Conservation (phyloP, 345 rosid species). For the Hibiscus mutabilis region DNA sequence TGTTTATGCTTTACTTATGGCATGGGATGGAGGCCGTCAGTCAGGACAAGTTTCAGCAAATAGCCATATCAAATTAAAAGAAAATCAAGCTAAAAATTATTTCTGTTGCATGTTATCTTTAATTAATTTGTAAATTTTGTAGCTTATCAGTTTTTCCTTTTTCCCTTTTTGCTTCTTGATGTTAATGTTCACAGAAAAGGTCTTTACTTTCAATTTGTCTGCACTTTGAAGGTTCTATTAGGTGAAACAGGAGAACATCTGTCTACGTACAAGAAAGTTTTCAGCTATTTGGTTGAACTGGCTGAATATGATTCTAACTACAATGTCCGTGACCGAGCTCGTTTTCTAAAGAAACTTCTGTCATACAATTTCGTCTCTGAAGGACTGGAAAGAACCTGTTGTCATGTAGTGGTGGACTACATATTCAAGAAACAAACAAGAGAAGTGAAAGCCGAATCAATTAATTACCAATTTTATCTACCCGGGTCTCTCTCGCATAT, state of each 20-base stretch:
- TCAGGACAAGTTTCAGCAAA: background rate
- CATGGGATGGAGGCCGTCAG: background rate
- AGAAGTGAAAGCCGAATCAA: slow-evolving; percentile 29
- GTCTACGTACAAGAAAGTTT: slow-evolving; percentile 38
- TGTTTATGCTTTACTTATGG: background rate
- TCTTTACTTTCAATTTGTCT: background rate
- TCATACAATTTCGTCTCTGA: slow-evolving; percentile 30
- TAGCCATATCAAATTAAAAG: background rate
- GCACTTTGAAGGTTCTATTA: slow-evolving; percentile 45
- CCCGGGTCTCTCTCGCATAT: slow-evolving; percentile 97
- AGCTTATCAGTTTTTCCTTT: slow-evolving; percentile 8
- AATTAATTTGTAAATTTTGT: background rate
- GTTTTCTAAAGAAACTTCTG: slow-evolving; percentile 54
- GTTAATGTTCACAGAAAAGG: slow-evolving; percentile 9
- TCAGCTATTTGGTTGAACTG: slow-evolving; percentile 72
- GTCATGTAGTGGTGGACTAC: slow-evolving; percentile 38
- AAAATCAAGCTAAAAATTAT: slow-evolving; percentile 1
- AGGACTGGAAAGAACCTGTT: slow-evolving; percentile 28
- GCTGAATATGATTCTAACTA: slow-evolving; percentile 74
- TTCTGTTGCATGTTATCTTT: slow-evolving; percentile 3
- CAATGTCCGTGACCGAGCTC: slow-evolving; percentile 92
- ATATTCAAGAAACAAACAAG: slow-evolving; percentile 50
- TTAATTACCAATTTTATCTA: slow-evolving; percentile 64
- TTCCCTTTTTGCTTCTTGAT: background rate
- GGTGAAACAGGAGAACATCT: slow-evolving; percentile 35